Evolutionary conservation across 106 monocot genomes (phyloP).

Genomic region (Hemerocallis citrina): DNA sequence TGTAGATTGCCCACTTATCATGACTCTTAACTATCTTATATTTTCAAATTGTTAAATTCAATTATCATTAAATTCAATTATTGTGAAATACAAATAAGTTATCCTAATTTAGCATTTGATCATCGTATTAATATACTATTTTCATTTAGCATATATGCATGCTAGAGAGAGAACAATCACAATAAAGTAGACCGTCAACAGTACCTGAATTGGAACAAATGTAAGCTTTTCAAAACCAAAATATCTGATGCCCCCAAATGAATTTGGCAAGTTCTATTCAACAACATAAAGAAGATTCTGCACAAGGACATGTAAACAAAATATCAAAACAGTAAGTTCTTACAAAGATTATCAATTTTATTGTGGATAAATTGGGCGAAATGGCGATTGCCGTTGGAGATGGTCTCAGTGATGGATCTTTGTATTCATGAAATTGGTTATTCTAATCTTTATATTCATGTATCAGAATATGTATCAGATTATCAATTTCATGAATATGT

Average conservation of each 20-base stretch:
- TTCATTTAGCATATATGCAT: not conserved
- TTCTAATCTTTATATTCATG: no score
- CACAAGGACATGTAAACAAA: constrained; percentile 9
- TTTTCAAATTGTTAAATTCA: no score
- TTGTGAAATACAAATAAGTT: no score
- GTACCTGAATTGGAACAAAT: constrained; percentile 91
- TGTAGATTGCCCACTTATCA: not conserved
- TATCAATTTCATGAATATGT: no score
- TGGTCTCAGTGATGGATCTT: no score
- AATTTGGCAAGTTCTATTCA: constrained; percentile 65
- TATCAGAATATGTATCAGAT: no score
- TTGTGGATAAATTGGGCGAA: no score
- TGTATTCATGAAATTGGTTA: no score
- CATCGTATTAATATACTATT: not conserved
- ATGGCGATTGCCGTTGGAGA: no score
- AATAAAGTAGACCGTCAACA: not conserved
- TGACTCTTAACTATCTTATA: no score
- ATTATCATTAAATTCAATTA: no score
- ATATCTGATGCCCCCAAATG: constrained; percentile 68
- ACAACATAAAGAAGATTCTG: constrained; percentile 86
- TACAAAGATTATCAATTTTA: not conserved
- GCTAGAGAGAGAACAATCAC: not conserved
- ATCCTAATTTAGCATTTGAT: not conserved
- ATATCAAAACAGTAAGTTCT: not conserved
- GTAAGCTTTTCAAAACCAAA: constrained; percentile 95